These are phyloP conservation scores for Cyberlindnera petersonii DNA, from an alignment of 805 yeast genomes.

Conservation along the genomic window DNA sequence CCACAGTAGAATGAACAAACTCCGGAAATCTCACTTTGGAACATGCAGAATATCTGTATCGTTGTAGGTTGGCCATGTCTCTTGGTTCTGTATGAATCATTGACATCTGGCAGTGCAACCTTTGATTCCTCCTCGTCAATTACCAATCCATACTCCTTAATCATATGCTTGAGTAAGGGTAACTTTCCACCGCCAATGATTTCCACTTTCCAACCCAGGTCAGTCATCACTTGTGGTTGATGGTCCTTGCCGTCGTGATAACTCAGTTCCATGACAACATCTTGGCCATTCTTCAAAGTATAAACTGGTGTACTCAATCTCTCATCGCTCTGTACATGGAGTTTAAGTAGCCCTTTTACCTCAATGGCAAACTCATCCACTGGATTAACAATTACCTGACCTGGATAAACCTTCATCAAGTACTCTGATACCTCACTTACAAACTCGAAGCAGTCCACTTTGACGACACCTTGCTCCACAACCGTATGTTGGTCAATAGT, in stretches of 20 bases:
- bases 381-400: slow-evolving; percentile 17
- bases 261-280: neutral
- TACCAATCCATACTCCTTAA: neutral
- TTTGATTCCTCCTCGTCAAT: slow-evolving; percentile 1
- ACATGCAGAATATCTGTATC: slow-evolving; percentile 11
- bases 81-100: slow-evolving; percentile 9
- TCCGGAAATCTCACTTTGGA: slow-evolving; percentile 9
- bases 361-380: slow-evolving; percentile 18
- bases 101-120: slow-evolving; percentile 6
- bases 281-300: slow-evolving; percentile 1
- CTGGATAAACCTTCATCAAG: slow-evolving; percentile 6
- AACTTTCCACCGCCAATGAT: neutral
- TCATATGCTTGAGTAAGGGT: slow-evolving; percentile 3
- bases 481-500: slow-evolving; percentile 24
- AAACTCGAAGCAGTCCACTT: slow-evolving; percentile 22
- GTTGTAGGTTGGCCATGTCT: slow-evolving; percentile 4
- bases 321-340: slow-evolving; percentile 21
- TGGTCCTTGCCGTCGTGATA: neutral
- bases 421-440: slow-evolving; percentile 9
- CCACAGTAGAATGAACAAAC: slow-evolving; percentile 5
- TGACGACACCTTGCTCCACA: slow-evolving; percentile 8
- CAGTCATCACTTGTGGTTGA: slow-evolving; percentile 4
- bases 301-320: slow-evolving; percentile 7
- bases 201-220: slow-evolving; percentile 17
- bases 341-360: slow-evolving; percentile 10